phyloP scores from a whole-genome alignment of 2,329 filamentous ascomycete genomes.

The Fusarium sp. region DNA sequence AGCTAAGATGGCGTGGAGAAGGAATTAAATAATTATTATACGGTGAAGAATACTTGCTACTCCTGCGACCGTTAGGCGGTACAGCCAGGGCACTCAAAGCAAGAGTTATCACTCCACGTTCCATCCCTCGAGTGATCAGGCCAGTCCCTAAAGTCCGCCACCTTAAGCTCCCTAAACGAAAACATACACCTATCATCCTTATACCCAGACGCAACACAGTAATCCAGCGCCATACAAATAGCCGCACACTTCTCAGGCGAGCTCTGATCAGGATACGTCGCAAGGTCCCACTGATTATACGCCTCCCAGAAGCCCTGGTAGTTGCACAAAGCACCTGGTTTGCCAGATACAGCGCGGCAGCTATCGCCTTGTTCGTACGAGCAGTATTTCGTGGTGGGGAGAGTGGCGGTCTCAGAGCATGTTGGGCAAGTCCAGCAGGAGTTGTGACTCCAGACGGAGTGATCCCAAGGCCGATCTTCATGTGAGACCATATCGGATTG shows the following conservation, averaged over 20 bases:
- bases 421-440: not conserved
- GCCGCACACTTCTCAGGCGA: not conserved
- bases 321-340: not conserved
- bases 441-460: not conserved
- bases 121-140: conserved; percentile 2
- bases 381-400: not conserved
- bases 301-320: conserved; percentile 7
- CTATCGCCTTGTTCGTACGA: not conserved
- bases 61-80: fast-evolving
- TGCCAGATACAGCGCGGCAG: not conserved
- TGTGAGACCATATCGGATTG: not conserved
- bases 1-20: fast-evolving
- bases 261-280: conserved; percentile 1
- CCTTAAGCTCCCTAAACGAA: not conserved
- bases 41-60: not conserved
- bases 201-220: conserved; percentile 1
- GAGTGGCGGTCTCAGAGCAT: not conserved
- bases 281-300: not conserved
- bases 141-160: not conserved
- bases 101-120: conserved; percentile 3
- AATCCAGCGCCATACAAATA: not conserved
- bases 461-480: not conserved
- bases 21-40: fast-evolving
- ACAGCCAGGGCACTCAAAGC: conserved; percentile 1
- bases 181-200: conserved; percentile 10